Evolutionary conservation across 768 basidiomycete genomes (phyloP).

Genomic region (Tulasnella sp.): DNA sequence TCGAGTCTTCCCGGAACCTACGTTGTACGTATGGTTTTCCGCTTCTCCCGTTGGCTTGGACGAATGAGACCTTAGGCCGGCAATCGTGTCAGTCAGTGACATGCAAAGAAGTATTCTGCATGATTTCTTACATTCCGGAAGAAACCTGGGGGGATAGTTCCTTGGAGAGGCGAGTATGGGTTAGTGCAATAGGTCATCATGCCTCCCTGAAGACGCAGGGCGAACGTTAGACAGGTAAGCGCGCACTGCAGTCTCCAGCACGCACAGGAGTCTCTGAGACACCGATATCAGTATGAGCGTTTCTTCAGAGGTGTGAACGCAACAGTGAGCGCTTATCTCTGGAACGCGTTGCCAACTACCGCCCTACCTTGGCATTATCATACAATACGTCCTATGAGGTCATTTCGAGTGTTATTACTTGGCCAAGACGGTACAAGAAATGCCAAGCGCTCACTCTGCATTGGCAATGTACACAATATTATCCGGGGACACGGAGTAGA

Average conservation of each 20-base stretch:
- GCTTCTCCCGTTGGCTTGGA: neutral
- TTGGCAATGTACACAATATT: slow-evolving; percentile 22
- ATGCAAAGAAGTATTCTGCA: neutral
- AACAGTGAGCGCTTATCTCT: neutral
- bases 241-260: neutral
- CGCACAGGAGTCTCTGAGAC: slow-evolving; percentile 24
- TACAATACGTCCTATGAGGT: slow-evolving; percentile 22
- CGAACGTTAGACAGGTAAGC: neutral
- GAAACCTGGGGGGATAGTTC: slow-evolving; percentile 13
- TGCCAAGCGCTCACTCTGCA: slow-evolving; percentile 17
- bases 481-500: neutral
- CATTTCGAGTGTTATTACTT: neutral
- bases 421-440: neutral
- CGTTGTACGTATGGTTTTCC: slow-evolving; percentile 6
- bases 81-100: too few species aligned
- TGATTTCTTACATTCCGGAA: neutral
- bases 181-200: slow-evolving; percentile 21
- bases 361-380: slow-evolving; percentile 30
- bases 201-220: neutral
- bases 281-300: slow-evolving; percentile 19
- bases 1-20: neutral
- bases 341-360: neutral
- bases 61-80: neutral
- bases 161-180: neutral
- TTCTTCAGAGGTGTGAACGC: neutral